Evolutionary conservation across 2,329 filamentous ascomycete genomes (phyloP), one percentile per base, ranked within the genome.

Genomic region (Colletotrichum coccodes): DNA sequence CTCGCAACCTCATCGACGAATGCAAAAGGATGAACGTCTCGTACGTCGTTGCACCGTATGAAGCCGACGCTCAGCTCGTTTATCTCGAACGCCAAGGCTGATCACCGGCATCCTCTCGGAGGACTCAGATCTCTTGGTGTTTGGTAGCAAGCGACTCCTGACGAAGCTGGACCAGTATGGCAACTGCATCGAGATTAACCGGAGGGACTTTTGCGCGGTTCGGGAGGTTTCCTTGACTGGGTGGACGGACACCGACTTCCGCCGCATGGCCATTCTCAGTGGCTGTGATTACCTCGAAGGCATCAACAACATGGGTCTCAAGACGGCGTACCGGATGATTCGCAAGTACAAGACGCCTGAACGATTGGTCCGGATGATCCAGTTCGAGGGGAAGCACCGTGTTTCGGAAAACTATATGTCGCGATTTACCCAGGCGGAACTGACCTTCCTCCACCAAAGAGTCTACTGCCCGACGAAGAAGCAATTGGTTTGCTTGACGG

Each of bases 91-190:
- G 91, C 57, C 89, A 94, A 68, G 95, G 95, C 84, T 95, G 58
- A 92, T 98, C 73, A 84, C 91, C 73, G 97, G 94, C 30, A 97
- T 99, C 71, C 83, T 99, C 40, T 98, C 96, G 0, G 96, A 99
- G 78, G 96, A 99, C 79, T 99, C 96, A 0, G 96, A 99, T 81
- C 85, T 99, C 64, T 84, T 99, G 38, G 96, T 99, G 0, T 99
- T 99, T 74, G 96, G 96, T 18, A 95, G 95, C 28, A 95, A 94
- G 79, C 89, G 93, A 60, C 86, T 99, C 14, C 83, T 99, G 68
- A 98, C 96, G 5, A 99, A 99, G 79, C 86, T 99, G 60, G 95
- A 98, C 75, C 92, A 97, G 78, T 94, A 97, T 73, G 96, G 96
- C 54, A 93, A 96, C 71, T 97, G 95, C 76, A 87, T 98, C 70